Evolutionary conservation across 2,329 filamentous ascomycete species (phyloP), one percentile per base, ranked within the genome.

Genomic region (Talaromyces sp.): DNA sequence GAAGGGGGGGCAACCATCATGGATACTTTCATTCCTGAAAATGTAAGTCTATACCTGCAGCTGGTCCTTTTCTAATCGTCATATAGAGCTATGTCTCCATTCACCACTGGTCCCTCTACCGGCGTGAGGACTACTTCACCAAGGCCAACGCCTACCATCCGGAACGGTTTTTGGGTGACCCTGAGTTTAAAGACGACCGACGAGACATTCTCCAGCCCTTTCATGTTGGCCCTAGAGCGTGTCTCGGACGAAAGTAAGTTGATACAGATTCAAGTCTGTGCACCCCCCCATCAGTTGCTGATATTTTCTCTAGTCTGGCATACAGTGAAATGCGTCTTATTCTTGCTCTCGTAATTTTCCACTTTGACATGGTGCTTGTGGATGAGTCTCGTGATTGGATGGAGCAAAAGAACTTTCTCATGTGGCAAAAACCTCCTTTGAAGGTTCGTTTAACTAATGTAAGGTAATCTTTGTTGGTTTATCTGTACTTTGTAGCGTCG

Each of bases 241-340:
- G 55, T 25, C 42, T 57, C 6, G 55, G 55, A 22, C 10, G 25
- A 32, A 57, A 57, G 55, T 51, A 28, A 57, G 55, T 49, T 49
- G 25, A 32, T 11, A 25, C 15, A 17, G 11, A 3, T 22, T 44
- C 42, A 44, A 7, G 15, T 22, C 9, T 44, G 8, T 17, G 15
- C 6, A 13, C 1, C 15, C 22, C 22, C 22, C 22, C 42, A 47
- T 15, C 27, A 25, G 2, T 9, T 30, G 32, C 33, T 61, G 28
- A 58, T 44, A 17, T 7, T 9, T 11, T 4, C n/a, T 9, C 47
- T 52, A 82, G 79, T 61, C 71, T 84, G 42, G 81, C 81, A 3
- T 81, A 81, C 56, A 72, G 78, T 22, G 81, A 84, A 66, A 80
- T 84, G 75, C 74, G 81, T 4, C 67, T 82, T 5, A 78, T 83